These are phyloP conservation scores for Russula abietina DNA, from an alignment of 768 basidiomycete species.

Conservation along the genomic window DNA sequence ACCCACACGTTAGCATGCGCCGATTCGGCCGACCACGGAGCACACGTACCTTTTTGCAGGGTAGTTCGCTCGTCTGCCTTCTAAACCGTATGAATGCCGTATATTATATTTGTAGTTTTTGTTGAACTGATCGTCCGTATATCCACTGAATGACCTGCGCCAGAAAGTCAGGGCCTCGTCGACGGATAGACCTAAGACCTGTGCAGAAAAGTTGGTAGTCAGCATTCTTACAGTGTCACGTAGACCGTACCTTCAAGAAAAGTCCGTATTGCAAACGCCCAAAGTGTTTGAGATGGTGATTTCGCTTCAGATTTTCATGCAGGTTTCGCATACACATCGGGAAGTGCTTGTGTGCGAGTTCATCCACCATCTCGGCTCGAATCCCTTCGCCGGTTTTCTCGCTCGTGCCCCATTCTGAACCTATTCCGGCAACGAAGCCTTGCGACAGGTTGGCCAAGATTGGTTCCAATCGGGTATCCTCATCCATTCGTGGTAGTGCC, in stretches of 20 bases:
- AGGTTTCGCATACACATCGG: constrained; percentile 93
- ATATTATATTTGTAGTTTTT: constrained; percentile 98
- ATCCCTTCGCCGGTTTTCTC: constrained; percentile 57
- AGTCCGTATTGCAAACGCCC: constrained; percentile 87
- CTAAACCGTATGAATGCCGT: constrained; percentile 88
- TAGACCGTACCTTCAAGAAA: constrained; percentile 81
- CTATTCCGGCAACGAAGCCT: constrained; percentile 87
- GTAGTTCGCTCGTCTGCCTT: constrained; percentile 93
- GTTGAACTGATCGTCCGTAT: constrained; percentile 93
- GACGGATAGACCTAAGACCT: constrained; percentile 90
- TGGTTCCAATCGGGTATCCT: constrained; percentile 86
- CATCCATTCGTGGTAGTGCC: constrained; percentile 84
- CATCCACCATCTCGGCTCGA: constrained; percentile 92
- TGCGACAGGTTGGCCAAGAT: constrained; percentile 87
- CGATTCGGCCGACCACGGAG: neutral
- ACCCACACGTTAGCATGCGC: neutral
- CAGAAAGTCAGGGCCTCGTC: constrained; percentile 94
- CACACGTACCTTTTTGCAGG: constrained; percentile 72
- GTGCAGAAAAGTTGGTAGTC: neutral
- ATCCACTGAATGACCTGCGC: constrained; percentile 74
- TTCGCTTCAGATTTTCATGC: constrained; percentile 69
- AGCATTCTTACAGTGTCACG: constrained; percentile 1
- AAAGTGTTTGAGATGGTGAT: constrained; percentile 88
- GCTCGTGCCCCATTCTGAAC: constrained; percentile 68
- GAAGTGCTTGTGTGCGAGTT: constrained; percentile 80